Percentiles rank a stretch among this genome's conserved stretches.
phyloP scores from a whole-genome alignment of 208 protist species.

The Acanthamoeba sp. region DNA sequence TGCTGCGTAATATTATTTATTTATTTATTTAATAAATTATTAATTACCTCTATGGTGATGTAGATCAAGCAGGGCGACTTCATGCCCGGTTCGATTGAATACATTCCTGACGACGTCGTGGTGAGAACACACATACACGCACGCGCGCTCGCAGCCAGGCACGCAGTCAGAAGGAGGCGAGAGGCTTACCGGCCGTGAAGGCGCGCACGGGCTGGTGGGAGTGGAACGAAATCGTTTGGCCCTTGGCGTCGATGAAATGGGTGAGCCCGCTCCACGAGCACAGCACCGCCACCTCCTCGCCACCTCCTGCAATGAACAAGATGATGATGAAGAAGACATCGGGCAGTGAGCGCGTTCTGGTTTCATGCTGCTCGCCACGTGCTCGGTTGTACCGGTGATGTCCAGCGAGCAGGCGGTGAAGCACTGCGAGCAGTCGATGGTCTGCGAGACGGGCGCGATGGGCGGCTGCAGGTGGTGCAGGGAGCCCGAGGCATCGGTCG shows the following conservation, averaged over 20 bases:
- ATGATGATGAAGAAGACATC: too few relatives aligned
- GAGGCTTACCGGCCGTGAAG: neutral
- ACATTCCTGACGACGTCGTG: neutral
- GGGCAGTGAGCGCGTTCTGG: neutral
- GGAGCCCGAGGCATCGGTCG: neutral
- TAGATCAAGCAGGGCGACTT: constrained; percentile 26
- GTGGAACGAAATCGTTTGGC: constrained; percentile 5
- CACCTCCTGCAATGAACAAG: neutral
- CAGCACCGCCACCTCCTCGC: neutral
- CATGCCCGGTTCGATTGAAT: constrained; percentile 14
- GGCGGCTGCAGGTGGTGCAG: neutral
- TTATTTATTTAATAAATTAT: too few relatives aligned
- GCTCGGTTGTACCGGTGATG: neutral
- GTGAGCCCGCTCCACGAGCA: constrained; percentile 28
- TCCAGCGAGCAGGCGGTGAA: constrained; percentile 9
- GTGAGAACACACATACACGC: neutral
- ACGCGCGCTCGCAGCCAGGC: too few relatives aligned
- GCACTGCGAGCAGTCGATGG: constrained; percentile 37
- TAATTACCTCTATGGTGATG: constrained; percentile 47
- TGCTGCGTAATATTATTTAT: too few relatives aligned
- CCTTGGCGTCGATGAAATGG: constrained; percentile 15
- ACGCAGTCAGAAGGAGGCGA: neutral
- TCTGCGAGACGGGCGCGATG: neutral
- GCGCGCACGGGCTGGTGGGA: constrained; percentile 16
- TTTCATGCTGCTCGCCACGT: neutral